Evolutionary conservation across 2,329 filamentous ascomycete species (phyloP), one percentile per base, ranked within the genome.

Genomic region (Colletotrichum sp.): DNA sequence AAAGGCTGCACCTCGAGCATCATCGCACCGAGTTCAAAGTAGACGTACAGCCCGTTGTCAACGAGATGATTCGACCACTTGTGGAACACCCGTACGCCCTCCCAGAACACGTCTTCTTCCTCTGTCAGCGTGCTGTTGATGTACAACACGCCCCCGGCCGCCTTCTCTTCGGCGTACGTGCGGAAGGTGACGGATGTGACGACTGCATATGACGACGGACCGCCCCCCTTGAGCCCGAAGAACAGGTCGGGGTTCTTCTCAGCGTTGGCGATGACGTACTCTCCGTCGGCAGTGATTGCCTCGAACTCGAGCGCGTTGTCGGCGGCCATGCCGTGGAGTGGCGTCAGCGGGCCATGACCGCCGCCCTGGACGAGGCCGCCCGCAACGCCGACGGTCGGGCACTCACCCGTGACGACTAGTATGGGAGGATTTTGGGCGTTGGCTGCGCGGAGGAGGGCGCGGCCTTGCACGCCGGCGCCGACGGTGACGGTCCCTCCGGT

Each of bases 321-420:
- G 6, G 89, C 88, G 18, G 44, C 44, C 44, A 49, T 49, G 44
- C 90, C 90, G 64, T 88, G 85, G 10, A 83, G 81, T 2, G 86
- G 87, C 4, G 83, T 83, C 24, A 90, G 80, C 0, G 87, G 84
- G 0, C 86, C 87, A 78, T 92, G 91, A 1, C 91, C 91, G 9
- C 90, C 92, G 8, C 91, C 91, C 81, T 91, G 90, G 1, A 87
- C 87, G 73, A 91, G 92, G 2, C 92, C 92, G 21, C 92, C 92
- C 2, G 90, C 88, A 16, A 92, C 80, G 9, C 92, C 91, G 4
- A 93, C 91, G 1, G 89, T 87, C 9, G 84, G 10, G 78, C 90
- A 91, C 75, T 91, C 88, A 4, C 91, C 91, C 1, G 87, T 89
- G 4, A 92, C 85, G 12, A 90, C 86, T 8, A 86, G 82, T 1